phyloP scores from a whole-genome alignment of 2,329 filamentous ascomycete genomes.

The Camptophora hylomeconis region DNA sequence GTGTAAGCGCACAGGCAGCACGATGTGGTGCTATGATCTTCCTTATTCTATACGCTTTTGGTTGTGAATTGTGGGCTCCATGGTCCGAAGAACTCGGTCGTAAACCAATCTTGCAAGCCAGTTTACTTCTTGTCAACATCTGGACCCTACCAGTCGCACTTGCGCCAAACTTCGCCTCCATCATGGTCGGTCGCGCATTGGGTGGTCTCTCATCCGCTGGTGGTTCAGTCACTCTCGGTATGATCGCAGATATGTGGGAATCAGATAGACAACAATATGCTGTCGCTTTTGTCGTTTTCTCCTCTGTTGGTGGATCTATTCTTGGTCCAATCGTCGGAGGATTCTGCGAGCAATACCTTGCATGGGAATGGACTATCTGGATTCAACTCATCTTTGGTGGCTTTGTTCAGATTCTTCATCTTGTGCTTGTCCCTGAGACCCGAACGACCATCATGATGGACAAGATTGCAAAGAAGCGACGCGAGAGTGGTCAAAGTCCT shows the following conservation, averaged over 20 bases:
- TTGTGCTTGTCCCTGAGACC: constrained; percentile 64
- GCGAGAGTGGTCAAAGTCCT: constrained; percentile 43
- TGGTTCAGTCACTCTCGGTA: constrained; percentile 59
- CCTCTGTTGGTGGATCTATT: constrained; percentile 64
- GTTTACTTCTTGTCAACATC: constrained; percentile 62
- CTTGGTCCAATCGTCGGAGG: constrained; percentile 68
- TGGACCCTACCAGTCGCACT: constrained; percentile 62
- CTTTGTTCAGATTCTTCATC: constrained; percentile 53
- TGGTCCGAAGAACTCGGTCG: constrained; percentile 77
- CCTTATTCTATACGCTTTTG: constrained; percentile 68
- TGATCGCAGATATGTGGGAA: constrained; percentile 60
- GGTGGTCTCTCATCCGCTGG: constrained; percentile 60
- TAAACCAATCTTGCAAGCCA: constrained; percentile 60
- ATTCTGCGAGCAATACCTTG: constrained; percentile 53
- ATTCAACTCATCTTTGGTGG: constrained; percentile 70
- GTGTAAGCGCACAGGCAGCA: constrained; percentile 54
- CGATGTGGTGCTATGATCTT: constrained; percentile 67
- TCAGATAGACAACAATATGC: constrained; percentile 60
- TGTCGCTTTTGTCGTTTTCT: constrained; percentile 64
- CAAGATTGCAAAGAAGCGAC: constrained; percentile 59
- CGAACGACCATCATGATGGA: constrained; percentile 66
- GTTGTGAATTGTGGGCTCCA: constrained; percentile 77
- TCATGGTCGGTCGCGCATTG: constrained; percentile 57
- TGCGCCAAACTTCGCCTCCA: constrained; percentile 57
- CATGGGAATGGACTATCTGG: constrained; percentile 75